A percentile compares a stretch with the other conserved stretches of the same genome.
Evolutionary conservation across 495 filamentous ascomycete genomes (phyloP).

Genomic region (Trichoderma parareesei): DNA sequence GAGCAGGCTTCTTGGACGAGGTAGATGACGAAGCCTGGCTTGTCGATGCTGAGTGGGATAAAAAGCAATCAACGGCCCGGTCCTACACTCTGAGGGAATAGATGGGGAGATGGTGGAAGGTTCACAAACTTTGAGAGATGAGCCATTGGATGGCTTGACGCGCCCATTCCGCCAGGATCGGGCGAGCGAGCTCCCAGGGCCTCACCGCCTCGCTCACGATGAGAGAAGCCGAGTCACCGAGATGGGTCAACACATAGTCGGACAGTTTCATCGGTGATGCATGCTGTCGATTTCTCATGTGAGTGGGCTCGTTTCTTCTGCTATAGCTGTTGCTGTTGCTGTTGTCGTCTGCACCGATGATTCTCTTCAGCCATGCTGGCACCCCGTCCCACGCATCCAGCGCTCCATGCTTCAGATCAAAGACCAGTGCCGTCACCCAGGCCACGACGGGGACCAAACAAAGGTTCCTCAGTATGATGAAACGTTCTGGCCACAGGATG

Average conservation of each 20-base stretch:
- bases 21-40: background rate
- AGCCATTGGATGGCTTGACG: background rate
- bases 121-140: background rate
- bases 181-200: background rate
- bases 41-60: background rate
- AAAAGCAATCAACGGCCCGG: background rate
- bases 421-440: background rate
- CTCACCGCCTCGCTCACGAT: background rate
- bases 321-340: background rate
- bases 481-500: slow-evolving; percentile 4
- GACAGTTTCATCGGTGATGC: background rate
- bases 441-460: background rate
- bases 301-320: background rate
- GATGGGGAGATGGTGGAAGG: background rate
- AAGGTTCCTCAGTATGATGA: background rate
- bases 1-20: background rate
- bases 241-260: background rate
- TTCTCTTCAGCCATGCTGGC: background rate
- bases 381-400: slow-evolving; percentile 1
- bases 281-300: background rate
- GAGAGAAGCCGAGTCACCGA: background rate
- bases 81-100: background rate
- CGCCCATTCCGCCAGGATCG: background rate
- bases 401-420: slow-evolving; percentile 1
- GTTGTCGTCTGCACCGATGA: background rate